Evolutionary conservation across 169 alveolate species (phyloP).

Genomic region (Eimeria sp.): DNA sequence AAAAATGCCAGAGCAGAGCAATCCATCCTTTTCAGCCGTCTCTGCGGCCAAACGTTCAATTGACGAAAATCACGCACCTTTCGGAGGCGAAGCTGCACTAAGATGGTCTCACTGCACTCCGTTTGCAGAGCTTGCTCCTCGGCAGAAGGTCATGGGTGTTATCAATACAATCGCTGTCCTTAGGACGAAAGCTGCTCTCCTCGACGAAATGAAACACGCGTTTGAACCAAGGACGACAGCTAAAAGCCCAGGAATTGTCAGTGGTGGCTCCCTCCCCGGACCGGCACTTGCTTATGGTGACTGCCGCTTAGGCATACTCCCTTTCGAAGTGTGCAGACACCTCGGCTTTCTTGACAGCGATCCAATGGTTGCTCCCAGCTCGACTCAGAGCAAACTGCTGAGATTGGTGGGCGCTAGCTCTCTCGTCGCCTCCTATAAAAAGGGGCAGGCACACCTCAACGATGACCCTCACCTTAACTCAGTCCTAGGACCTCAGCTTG

Average conservation of each 20-base stretch:
- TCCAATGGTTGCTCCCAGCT: conserved; percentile 76
- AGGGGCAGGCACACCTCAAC: conserved; percentile 13
- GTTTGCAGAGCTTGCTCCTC: conserved; percentile 48
- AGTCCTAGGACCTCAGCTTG: conserved; percentile 51
- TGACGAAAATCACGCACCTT: neutral
- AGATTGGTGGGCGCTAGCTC: conserved; percentile 51
- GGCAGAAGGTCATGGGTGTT: conserved; percentile 70
- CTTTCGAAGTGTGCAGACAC: conserved; percentile 68
- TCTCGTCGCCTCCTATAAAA: conserved; percentile 40
- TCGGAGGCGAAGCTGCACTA: neutral
- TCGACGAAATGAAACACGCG: conserved; percentile 63
- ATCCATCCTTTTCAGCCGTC: neutral
- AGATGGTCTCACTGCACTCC: conserved; percentile 4
- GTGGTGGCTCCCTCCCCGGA: conserved; percentile 53
- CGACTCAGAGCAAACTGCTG: conserved; percentile 72
- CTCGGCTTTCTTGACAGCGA: conserved; percentile 62
- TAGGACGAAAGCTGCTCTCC: conserved; percentile 61
- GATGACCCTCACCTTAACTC: conserved; percentile 61
- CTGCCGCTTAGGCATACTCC: conserved; percentile 65
- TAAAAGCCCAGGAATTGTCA: neutral
- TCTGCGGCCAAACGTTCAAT: conserved; percentile 3
- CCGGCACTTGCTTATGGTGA: conserved; percentile 76
- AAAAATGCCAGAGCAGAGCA: neutral
- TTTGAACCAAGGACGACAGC: conserved; percentile 54
- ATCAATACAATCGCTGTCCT: conserved; percentile 56